Evolutionary conservation across 768 basidiomycete genomes (phyloP).

Genomic region (Pilatotrama ljubarskyi): DNA sequence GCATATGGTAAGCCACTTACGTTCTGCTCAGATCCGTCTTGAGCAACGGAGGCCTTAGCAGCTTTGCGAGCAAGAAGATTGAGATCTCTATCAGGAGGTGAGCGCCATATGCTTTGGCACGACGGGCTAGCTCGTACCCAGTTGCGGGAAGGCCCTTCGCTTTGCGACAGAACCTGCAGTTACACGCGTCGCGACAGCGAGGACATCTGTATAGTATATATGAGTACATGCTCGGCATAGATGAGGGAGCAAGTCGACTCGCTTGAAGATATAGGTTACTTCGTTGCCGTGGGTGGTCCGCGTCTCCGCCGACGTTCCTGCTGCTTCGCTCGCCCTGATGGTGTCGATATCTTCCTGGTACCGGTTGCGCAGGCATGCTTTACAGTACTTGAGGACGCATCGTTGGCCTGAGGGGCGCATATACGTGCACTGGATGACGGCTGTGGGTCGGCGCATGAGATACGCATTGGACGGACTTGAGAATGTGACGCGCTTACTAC

Average conservation of each 20-base stretch:
- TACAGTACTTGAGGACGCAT: constrained; percentile 65
- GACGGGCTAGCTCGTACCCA: constrained; percentile 44
- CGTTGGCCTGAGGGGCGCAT: constrained; percentile 36
- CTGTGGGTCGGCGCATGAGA: constrained; percentile 26
- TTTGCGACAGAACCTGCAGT: constrained; percentile 66
- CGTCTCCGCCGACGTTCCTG: constrained; percentile 17
- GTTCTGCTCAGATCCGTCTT: constrained; percentile 21
- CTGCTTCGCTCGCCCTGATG: constrained; percentile 33
- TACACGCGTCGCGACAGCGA: constrained; percentile 64
- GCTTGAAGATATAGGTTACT: constrained; percentile 56
- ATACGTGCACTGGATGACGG: constrained; percentile 40
- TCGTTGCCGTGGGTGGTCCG: constrained; percentile 31
- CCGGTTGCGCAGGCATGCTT: constrained; percentile 63
- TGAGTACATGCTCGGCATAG: neutral
- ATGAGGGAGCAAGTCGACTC: constrained; percentile 2
- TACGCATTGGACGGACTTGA: neutral
- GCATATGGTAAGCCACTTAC: constrained; percentile 27
- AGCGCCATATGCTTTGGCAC: neutral
- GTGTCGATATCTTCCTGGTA: constrained; percentile 55
- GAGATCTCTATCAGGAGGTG: constrained; percentile 36
- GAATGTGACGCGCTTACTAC: neutral
- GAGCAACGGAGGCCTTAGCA: constrained; percentile 41
- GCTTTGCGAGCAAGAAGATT: constrained; percentile 38
- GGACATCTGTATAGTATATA: constrained; percentile 56
- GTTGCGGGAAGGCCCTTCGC: constrained; percentile 58